A percentile compares a stretch with the other conserved stretches of the same genome.
These are phyloP conservation scores for Mariannaea sp. DNA, from an alignment of 2,329 filamentous ascomycete genomes.

Conservation along the genomic window DNA sequence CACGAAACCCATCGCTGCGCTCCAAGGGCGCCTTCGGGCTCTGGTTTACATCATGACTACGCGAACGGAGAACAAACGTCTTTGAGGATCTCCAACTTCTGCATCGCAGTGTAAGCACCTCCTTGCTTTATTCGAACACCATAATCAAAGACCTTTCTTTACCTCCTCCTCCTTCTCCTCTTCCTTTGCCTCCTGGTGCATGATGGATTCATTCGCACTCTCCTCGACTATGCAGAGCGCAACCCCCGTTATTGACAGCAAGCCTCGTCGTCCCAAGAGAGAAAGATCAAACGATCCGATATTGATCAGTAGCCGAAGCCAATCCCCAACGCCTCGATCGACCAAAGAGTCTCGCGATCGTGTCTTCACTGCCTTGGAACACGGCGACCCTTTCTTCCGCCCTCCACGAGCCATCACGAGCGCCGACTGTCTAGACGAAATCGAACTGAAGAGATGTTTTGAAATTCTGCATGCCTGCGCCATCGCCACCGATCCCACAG, in stretches of 20 bases:
- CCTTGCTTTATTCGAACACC: no score
- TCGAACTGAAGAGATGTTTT: slow-evolving; percentile 39
- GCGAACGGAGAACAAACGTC: no score
- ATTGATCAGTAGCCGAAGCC: slow-evolving; percentile 23
- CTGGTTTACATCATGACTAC: no score
- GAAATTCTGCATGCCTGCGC: slow-evolving; percentile 43
- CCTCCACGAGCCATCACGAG: slow-evolving; percentile 27
- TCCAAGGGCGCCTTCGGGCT: no score
- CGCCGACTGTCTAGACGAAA: slow-evolving; percentile 36
- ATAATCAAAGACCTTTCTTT: no score
- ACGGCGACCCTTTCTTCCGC: slow-evolving; percentile 25
- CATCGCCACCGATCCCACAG: slow-evolving; percentile 31
- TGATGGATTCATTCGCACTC: not conserved
- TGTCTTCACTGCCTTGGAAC: slow-evolving; percentile 36
- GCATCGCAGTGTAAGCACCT: no score
- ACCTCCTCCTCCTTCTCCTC: not conserved
- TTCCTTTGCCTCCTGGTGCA: not conserved
- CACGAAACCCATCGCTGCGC: no score
- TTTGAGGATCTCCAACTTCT: no score
- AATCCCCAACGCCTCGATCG: slow-evolving; percentile 22
- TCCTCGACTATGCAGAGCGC: not conserved
- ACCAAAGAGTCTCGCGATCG: slow-evolving; percentile 24
- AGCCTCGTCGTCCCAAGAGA: slow-evolving; percentile 8
- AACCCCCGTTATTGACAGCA: not conserved
- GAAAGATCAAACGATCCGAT: slow-evolving; percentile 10